Evolutionary conservation across 208 protist species (phyloP).

Genomic region (Herpetomonas muscarum): DNA sequence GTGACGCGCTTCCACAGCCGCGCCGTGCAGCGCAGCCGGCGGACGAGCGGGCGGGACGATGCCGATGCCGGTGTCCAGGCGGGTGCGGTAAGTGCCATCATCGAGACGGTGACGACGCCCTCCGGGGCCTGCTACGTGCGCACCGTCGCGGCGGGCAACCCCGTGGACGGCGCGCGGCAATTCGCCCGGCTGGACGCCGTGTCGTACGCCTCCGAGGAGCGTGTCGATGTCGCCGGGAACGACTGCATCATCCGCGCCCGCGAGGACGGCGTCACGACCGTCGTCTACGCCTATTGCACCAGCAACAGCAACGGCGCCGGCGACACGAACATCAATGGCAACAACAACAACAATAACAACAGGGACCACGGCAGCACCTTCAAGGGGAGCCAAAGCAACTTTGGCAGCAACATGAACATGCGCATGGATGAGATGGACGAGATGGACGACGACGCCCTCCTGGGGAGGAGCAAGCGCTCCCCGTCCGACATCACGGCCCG

Average conservation of each 20-base stretch:
- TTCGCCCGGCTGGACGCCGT: slow-evolving; percentile 9
- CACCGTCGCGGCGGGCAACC: not conserved
- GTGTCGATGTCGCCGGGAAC: slow-evolving; percentile 47
- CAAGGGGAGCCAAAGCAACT: too few relatives aligned
- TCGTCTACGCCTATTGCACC: slow-evolving; percentile 24
- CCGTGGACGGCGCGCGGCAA: not conserved
- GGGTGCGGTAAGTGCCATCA: slow-evolving; percentile 4
- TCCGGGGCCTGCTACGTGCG: slow-evolving; percentile 45
- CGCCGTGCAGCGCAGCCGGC: not conserved
- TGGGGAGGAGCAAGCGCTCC: too few relatives aligned
- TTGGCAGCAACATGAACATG: too few relatives aligned
- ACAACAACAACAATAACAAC: slow-evolving; percentile 3
- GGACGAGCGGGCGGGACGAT: slow-evolving; percentile 1
- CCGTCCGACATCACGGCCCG: too few relatives aligned
- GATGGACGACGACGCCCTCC: too few relatives aligned
- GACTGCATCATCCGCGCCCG: slow-evolving; percentile 52
- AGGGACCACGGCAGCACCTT: too few relatives aligned
- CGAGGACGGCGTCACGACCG: slow-evolving; percentile 56
- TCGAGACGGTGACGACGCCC: slow-evolving; percentile 47
- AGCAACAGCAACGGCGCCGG: slow-evolving; percentile 1
- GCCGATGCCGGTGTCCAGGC: not conserved
- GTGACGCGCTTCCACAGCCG: slow-evolving; percentile 12
- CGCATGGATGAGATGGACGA: too few relatives aligned
- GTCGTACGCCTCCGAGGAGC: slow-evolving; percentile 2
- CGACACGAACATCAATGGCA: slow-evolving; percentile 2